A percentile compares a stretch with the other conserved stretches of the same genome.
These are phyloP conservation scores for Glarea lozoyensis DNA, from an alignment of 495 filamentous ascomycete genomes.

Conservation along the genomic window DNA sequence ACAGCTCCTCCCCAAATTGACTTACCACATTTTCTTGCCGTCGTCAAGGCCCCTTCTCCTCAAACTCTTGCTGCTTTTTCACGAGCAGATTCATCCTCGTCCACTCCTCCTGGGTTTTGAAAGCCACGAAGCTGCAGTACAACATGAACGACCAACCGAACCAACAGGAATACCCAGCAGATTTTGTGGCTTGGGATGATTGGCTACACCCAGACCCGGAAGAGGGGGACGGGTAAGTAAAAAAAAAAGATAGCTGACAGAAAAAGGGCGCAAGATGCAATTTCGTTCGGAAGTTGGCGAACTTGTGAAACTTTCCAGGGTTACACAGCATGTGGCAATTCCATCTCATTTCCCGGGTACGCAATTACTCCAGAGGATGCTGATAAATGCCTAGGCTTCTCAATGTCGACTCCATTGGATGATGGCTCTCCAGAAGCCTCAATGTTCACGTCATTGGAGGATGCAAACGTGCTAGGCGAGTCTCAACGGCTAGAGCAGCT, in stretches of 20 bases:
- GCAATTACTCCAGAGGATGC: too few relatives aligned
- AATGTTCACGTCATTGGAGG: too few relatives aligned
- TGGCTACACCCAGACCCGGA: constrained; percentile 7
- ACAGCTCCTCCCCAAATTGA: not conserved
- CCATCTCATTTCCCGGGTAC: not conserved
- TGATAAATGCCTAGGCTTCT: too few relatives aligned
- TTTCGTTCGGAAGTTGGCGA: not conserved
- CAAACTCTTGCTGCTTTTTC: not conserved
- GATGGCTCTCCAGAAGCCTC: too few relatives aligned
- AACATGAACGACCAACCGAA: constrained; percentile 6
- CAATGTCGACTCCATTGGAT: too few relatives aligned
- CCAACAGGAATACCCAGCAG: not conserved
- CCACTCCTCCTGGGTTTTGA: not conserved
- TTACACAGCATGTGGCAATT: not conserved
- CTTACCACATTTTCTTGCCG: not conserved
- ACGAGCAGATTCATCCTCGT: not conserved
- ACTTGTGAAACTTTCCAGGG: not conserved
- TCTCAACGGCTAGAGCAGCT: too few relatives aligned
- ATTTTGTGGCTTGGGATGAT: constrained; percentile 6
- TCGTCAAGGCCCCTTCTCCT: not conserved
- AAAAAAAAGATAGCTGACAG: constrained; percentile 11
- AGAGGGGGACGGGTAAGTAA: constrained; percentile 9
- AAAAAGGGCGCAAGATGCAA: constrained; percentile 6
- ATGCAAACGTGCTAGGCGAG: too few relatives aligned
- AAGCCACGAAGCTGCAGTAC: constrained; percentile 3